phyloP scores from a whole-genome alignment of 257 asterid genomes.

The Osmanthus fragrans region DNA sequence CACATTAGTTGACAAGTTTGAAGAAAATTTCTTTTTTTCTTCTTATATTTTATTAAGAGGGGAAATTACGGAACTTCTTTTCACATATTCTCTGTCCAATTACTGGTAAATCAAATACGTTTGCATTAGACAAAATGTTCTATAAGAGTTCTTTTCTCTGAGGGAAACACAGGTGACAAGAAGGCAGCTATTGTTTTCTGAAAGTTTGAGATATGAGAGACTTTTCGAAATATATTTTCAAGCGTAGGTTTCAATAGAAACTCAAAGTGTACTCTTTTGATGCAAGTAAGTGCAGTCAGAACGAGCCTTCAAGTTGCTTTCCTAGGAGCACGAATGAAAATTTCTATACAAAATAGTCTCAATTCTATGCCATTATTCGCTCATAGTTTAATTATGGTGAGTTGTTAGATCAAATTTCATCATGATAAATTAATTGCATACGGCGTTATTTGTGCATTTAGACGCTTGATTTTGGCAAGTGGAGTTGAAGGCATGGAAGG shows the following conservation, averaged over 20 bases:
- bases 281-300: not conserved
- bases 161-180: not conserved
- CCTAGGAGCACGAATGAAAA: not conserved
- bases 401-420: not conserved
- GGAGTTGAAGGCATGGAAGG: conserved; percentile 92
- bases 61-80: not conserved
- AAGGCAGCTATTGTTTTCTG: not conserved
- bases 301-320: not conserved
- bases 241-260: not conserved
- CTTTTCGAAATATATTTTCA: not conserved
- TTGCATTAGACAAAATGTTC: not conserved
- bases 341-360: not conserved
- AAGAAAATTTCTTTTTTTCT: not conserved
- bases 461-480: conserved; percentile 93
- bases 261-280: not conserved
- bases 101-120: not conserved
- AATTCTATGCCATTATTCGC: not conserved
- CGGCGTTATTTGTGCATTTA: conserved; percentile 17
- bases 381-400: not conserved
- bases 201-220: not conserved
- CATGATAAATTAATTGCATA: not conserved
- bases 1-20: not conserved
- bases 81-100: not conserved
- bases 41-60: not conserved
- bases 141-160: not conserved